Evolutionary conservation across 148 eudicot genomes (phyloP).

Genomic region (Rhododendron kiyosumense): DNA sequence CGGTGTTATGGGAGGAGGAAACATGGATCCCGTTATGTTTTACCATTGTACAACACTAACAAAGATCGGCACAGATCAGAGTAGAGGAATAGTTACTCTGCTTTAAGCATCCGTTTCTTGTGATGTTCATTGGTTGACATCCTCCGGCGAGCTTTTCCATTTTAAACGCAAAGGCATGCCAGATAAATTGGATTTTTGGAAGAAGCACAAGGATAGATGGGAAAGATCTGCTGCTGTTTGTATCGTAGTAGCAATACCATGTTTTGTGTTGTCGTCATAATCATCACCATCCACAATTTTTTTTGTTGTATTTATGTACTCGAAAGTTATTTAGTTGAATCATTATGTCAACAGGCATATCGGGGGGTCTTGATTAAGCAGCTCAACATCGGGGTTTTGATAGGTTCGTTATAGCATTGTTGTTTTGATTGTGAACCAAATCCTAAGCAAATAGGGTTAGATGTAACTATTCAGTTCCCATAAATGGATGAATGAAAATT

Average conservation of each 20-base stretch:
- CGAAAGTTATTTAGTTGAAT: neutral
- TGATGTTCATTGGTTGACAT: neutral
- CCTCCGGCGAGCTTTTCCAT: slow-evolving; percentile 14
- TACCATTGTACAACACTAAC: slow-evolving; percentile 70
- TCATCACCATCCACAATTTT: neutral
- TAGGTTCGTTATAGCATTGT: neutral
- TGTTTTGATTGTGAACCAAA: neutral
- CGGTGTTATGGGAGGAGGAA: slow-evolving; percentile 80
- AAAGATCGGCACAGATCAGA: slow-evolving; percentile 75
- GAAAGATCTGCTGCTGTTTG: neutral
- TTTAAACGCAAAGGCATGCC: slow-evolving; percentile 13
- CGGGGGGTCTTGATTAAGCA: neutral
- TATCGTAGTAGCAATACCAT: neutral
- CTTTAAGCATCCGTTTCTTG: neutral
- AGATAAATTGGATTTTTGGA: neutral
- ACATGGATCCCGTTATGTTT: slow-evolving; percentile 49
- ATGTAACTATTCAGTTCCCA: neutral
- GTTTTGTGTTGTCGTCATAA: neutral
- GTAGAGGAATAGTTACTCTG: slow-evolving; percentile 15
- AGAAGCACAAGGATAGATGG: neutral
- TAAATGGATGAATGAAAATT: neutral
- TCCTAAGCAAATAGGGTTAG: neutral
- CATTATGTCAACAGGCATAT: neutral
- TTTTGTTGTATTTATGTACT: neutral
- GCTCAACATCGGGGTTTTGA: neutral